Conservation (phyloP, 495 filamentous ascomycete genomes). For the Neurospora tetrasperma region DNA sequence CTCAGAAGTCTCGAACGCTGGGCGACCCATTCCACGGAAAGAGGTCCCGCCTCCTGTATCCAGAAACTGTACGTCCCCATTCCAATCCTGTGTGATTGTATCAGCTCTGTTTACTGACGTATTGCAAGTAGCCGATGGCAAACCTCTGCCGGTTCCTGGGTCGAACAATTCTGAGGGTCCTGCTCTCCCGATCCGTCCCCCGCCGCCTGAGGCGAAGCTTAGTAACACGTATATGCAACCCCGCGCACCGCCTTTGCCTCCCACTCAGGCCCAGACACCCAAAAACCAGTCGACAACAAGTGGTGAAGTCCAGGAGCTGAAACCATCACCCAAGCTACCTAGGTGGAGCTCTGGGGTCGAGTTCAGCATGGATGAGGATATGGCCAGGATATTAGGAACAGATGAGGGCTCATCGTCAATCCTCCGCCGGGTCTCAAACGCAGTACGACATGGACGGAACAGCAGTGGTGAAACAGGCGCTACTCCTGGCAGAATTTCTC, state of each 20-base stretch:
- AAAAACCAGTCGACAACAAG: slow-evolving; percentile 47
- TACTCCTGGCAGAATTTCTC: slow-evolving; percentile 24
- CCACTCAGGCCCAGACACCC: slow-evolving; percentile 37
- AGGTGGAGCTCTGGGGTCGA: slow-evolving; percentile 66
- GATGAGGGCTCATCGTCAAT: slow-evolving; percentile 65
- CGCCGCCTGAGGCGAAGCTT: slow-evolving; percentile 31
- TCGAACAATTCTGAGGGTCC: slow-evolving; percentile 7
- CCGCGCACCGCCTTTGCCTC: slow-evolving; percentile 50
- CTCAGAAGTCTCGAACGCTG: slow-evolving; percentile 20
- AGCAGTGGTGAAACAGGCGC: slow-evolving; percentile 54
- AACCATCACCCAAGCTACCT: slow-evolving; percentile 59
- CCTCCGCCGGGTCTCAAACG: slow-evolving; percentile 79
- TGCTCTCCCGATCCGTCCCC: slow-evolving; percentile 14
- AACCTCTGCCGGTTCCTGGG: slow-evolving; percentile 17
- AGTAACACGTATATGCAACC: slow-evolving; percentile 54
- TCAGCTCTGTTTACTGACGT: background rate
- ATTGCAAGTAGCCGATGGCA: slow-evolving; percentile 30
- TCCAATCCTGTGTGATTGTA: background rate
- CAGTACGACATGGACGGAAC: slow-evolving; percentile 86
- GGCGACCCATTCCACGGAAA: slow-evolving; percentile 35
- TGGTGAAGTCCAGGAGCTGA: slow-evolving; percentile 38
- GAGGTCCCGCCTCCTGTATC: slow-evolving; percentile 30
- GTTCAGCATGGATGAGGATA: slow-evolving; percentile 85
- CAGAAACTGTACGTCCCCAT: slow-evolving; percentile 22
- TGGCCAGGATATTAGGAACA: slow-evolving; percentile 65